A percentile compares a stretch with the other conserved stretches of the same genome.
Evolutionary conservation across 768 basidiomycete species (phyloP).

Genomic region (Glaciozyma martinii): DNA sequence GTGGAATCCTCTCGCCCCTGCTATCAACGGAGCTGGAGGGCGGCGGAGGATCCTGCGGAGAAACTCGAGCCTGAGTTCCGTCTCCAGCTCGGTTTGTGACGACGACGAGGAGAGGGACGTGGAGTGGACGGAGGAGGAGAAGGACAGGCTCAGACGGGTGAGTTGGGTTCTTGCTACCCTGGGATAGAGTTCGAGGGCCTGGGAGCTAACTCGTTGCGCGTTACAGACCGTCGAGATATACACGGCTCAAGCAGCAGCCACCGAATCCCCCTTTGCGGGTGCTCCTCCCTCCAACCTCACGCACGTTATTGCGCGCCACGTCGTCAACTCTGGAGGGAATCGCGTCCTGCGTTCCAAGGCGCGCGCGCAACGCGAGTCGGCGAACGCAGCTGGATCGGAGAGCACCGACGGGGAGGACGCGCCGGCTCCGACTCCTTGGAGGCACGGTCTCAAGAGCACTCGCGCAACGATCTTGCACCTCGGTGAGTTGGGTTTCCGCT

Average conservation of each 20-base stretch:
- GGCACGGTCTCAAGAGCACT: constrained; percentile 16
- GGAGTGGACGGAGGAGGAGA: constrained; percentile 20
- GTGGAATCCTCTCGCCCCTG: background rate
- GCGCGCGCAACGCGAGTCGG: background rate
- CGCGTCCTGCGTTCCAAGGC: background rate
- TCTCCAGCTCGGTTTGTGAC: constrained; percentile 11
- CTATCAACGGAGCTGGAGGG: background rate
- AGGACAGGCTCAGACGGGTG: constrained; percentile 13
- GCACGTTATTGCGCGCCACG: constrained; percentile 22
- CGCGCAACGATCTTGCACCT: constrained; percentile 18
- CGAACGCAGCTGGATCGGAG: background rate
- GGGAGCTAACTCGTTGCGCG: background rate
- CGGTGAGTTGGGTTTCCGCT: constrained; percentile 1
- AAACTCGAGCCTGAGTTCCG: constrained; percentile 22
- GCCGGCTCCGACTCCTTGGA: background rate
- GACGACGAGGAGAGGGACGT: constrained; percentile 24
- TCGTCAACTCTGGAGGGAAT: constrained; percentile 5
- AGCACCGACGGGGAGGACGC: background rate
- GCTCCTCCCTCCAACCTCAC: constrained; percentile 25
- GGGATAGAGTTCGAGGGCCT: no score
- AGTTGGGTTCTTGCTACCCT: background rate
- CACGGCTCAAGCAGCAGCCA: constrained; percentile 8
- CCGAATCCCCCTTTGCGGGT: constrained; percentile 12
- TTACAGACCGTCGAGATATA: constrained; percentile 21
- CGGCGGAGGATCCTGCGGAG: constrained; percentile 10